Evolutionary conservation across 148 eudicot genomes (phyloP), one percentile per base, ranked within the genome.

Genomic region (Beta vulgaris): DNA sequence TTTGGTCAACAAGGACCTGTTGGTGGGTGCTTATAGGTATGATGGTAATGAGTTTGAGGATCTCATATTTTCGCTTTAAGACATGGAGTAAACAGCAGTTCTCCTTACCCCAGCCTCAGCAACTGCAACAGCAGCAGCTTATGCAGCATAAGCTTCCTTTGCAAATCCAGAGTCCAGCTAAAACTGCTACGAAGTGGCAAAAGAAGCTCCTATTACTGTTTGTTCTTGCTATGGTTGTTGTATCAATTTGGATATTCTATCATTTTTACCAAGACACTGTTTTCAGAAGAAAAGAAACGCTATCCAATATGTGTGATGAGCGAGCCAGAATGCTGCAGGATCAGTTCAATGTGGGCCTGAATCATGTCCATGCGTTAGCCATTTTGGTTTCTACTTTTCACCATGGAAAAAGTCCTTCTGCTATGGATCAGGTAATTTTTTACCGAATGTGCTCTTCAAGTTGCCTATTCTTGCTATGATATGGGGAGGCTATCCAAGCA

Each of bases 331-430:
- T 95, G 99, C 78, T 95, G 59, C 99, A 95, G 73, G 98, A 95
- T 80, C 98, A 92, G 81, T 95, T 95, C 70, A 92, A 91, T 76
- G 98, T 91, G 69, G 93, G 98, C 89, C 86, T 95, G 90, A 95
- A 95, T 76, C 99, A 95, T 76, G 98, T 95, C 43, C 99, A 92
- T 64, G 92, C 99, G 19, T 77, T 95, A 64, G 93, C 97, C 61
- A 85, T 95, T 79, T 83, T 95, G n/a, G 85, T 95, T 53, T 89
- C 97, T 36, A 87, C 97, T 2, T 95, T 95, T 83, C 90, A 95
- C 76, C 97, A 90, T 66, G 90, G 88, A 42, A 91, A 89, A 76
- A 46, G 83, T 62, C 98, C 92, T 78, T 89, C 98, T 55, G 93
- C 91, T 14, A 88, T 92, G 78, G 96, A 92, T 76, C 96, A 89